Conservation (phyloP, 805 yeast genomes). For the Kuraishia capsulata region DNA sequence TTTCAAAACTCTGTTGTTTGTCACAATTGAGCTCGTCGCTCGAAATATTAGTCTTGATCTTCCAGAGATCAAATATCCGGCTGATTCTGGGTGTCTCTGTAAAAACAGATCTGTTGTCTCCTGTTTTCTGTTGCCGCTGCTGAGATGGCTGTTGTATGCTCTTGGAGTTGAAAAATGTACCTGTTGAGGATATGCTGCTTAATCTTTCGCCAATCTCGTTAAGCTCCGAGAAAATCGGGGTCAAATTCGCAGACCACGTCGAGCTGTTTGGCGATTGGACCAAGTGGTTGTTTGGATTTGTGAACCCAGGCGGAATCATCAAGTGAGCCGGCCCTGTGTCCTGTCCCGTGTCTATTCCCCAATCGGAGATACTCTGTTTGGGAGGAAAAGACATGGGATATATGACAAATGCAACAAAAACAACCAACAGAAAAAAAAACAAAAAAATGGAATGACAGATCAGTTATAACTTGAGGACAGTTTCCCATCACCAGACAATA, state of each 20-base stretch:
- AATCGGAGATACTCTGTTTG: not conserved
- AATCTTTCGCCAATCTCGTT: not conserved
- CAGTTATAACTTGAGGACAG: too few relatives aligned
- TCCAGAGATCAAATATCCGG: not conserved
- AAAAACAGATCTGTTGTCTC: not conserved
- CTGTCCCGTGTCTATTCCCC: not conserved
- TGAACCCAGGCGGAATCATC: not conserved
- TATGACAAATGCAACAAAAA: too few relatives aligned
- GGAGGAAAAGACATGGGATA: too few relatives aligned
- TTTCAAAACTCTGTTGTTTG: slow-evolving; percentile 7
- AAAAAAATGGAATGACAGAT: too few relatives aligned
- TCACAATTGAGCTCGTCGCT: not conserved
- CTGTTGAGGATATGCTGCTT: not conserved
- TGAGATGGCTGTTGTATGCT: not conserved
- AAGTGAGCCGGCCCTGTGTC: not conserved
- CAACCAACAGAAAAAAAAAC: too few relatives aligned
- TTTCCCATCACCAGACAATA: too few relatives aligned
- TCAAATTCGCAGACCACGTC: not conserved
- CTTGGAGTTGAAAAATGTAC: too few relatives aligned
- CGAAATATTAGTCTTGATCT: not conserved
- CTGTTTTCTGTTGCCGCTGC: not conserved
- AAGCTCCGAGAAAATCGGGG: not conserved
- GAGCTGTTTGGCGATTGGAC: not conserved
- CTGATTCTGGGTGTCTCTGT: not conserved
- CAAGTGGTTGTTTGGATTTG: not conserved